These are phyloP conservation scores for Trichoderma sp. DNA, from an alignment of 2,329 filamentous ascomycete genomes.

Conservation along the genomic window DNA sequence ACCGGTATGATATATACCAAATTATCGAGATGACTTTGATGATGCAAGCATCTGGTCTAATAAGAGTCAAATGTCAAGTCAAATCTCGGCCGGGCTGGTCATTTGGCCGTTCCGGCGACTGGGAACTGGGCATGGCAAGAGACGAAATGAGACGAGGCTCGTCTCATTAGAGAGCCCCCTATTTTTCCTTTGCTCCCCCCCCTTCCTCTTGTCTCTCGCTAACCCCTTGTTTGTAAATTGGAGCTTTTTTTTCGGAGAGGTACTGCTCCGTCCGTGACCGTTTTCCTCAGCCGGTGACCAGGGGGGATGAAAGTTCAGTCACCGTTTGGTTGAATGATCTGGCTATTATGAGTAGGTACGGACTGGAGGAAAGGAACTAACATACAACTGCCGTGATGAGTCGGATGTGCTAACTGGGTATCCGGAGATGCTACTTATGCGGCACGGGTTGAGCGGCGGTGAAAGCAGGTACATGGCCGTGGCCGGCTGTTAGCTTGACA, in stretches of 20 bases:
- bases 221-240: constrained; percentile 12
- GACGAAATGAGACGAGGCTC: constrained; percentile 18
- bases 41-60: background rate
- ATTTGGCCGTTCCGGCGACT: background rate
- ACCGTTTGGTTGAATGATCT: background rate
- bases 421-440: constrained; percentile 6
- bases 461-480: constrained; percentile 1
- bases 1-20: constrained; percentile 15
- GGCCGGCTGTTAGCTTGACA: constrained; percentile 12
- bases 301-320: background rate
- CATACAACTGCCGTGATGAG: background rate
- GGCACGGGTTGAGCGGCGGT: background rate
- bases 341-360: background rate
- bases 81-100: background rate
- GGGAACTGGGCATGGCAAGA: background rate
- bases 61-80: background rate
- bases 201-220: background rate
- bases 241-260: background rate
- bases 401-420: background rate
- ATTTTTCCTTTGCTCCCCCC: background rate
- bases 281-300: constrained; percentile 9
- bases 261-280: constrained; percentile 16
- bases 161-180: constrained; percentile 19
- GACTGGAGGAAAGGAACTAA: no score
- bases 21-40: constrained; percentile 19